Base-by-base conservation (phyloP, 768 basidiomycete genomes). In the Mycena polygramma region DNA sequence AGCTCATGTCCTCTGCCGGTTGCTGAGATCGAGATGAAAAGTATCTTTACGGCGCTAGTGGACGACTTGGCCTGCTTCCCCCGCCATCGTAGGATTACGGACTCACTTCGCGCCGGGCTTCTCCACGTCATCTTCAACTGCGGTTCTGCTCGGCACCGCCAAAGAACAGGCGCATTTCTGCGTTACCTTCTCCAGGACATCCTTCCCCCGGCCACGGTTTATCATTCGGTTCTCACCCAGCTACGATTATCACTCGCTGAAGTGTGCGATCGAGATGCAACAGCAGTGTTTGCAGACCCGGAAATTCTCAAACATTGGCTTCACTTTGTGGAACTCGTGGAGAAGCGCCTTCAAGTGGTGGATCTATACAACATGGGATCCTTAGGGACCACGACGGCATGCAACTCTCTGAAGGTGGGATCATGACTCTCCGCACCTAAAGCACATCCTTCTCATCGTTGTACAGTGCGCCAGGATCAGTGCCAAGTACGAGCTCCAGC, bases 21-120 rank as follows among this genome's bases (percentile, higher is more conserved):
- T n/a, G 61, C 39, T 35, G 22, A 4, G 48, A 39, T 26, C 22
- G 11, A 20, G 35, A 11, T 52, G 36, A 45, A 24, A 39, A n/a
- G 49, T n/a, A 2, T 63, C 17, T 19, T 63, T 8, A 11, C 9
- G 4, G 35, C 37, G 7, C 49, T 63, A 7, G 26, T n/a, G 45
- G 48, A 22, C n/a, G 7, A 52, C 36, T 13, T 63, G 7, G 2
- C 15, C 24, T 24, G 4, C 2, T 52, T 39, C 13, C 61, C 49
- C 2, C 13, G 13, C 20, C 61, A 52, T n/a, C n/a, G 24, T 39
- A 15, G 49, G 35, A 52, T 63, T 24, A 41, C 45, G n/a, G 61
- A 63, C 20, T 9, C 61, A 15, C 49, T 63, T 4, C 49, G 37
- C n/a, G 61, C 61, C 17, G 61, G 61, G 9, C 37, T 63, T 19